Conservation (phyloP, 202 grass and related monocot genomes). For the Carex arenaria region DNA sequence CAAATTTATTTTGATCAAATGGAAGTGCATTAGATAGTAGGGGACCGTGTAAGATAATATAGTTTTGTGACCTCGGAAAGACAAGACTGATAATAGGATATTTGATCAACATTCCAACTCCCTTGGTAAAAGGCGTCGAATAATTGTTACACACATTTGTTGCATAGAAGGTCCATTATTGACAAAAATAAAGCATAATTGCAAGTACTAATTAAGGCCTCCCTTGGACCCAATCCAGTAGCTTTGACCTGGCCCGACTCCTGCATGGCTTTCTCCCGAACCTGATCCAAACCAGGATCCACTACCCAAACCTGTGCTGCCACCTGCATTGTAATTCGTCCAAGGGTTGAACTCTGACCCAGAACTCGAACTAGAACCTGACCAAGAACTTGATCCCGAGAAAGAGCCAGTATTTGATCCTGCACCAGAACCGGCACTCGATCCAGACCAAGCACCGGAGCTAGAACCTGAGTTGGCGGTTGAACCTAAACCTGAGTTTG, state of each 20-base stretch:
- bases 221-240: constrained; percentile 2
- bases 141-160: not conserved
- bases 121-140: not conserved
- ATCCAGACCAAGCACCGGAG: constrained; percentile 14
- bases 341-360: constrained; percentile 1
- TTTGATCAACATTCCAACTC: not conserved
- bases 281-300: constrained; percentile 21
- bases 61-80: not conserved
- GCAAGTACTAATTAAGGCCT: constrained; percentile 10
- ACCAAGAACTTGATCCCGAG: constrained; percentile 29
- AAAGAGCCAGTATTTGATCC: constrained; percentile 1
- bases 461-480: not conserved
- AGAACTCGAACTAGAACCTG: constrained; percentile 15
- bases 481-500: constrained; percentile 5
- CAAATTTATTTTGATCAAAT: not conserved
- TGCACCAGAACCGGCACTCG: constrained; percentile 17
- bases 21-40: not conserved
- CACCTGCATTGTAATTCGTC: not conserved
- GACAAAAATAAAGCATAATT: not conserved
- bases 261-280: not conserved
- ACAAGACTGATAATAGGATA: not conserved
- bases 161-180: not conserved
- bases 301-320: not conserved
- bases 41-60: not conserved
- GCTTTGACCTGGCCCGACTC: too few species aligned